phyloP scores from a whole-genome alignment of 257 asterid species.

The Solanum rostratum region DNA sequence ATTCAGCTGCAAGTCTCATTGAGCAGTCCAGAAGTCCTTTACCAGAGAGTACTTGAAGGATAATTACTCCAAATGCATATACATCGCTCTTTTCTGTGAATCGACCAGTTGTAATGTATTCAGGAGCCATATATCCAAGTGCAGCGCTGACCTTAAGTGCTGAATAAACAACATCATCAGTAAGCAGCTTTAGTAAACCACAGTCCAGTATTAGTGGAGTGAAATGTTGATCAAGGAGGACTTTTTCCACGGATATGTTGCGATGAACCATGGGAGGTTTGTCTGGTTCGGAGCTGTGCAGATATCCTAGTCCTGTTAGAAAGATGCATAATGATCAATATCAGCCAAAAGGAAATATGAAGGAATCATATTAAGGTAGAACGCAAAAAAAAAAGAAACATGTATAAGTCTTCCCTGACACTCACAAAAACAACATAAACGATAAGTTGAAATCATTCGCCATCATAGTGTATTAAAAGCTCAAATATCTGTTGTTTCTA shows the following conservation, averaged over 20 bases:
- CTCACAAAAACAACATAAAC: neutral
- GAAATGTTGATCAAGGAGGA: conserved; percentile 45
- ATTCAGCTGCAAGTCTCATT: conserved; percentile 54
- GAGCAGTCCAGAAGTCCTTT: conserved; percentile 36
- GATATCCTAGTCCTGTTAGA: conserved; percentile 55
- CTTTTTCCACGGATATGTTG: conserved; percentile 76
- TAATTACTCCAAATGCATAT: conserved; percentile 86
- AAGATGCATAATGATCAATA: neutral
- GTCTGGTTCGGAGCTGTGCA: conserved; percentile 52
- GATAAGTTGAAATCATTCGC: neutral
- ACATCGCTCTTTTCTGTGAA: conserved; percentile 96
- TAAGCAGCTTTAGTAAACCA: conserved; percentile 80
- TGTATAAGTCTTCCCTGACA: neutral
- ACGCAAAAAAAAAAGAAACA: neutral
- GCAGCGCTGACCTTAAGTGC: conserved; percentile 95
- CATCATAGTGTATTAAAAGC: neutral
- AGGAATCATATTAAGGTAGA: neutral
- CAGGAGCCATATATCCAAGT: conserved; percentile 95
- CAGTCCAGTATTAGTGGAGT: conserved; percentile 67
- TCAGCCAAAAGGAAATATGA: neutral
- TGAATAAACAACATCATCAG: conserved; percentile 86
- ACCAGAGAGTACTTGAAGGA: conserved; percentile 75
- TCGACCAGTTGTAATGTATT: conserved; percentile 83
- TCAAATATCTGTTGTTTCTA: neutral
- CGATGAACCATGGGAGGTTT: conserved; percentile 77